A percentile compares a stretch with the other conserved stretches of the same genome.
Conservation (phyloP, 1,284 basidiomycete genomes). For the Pseudozyma hubeiensis region DNA sequence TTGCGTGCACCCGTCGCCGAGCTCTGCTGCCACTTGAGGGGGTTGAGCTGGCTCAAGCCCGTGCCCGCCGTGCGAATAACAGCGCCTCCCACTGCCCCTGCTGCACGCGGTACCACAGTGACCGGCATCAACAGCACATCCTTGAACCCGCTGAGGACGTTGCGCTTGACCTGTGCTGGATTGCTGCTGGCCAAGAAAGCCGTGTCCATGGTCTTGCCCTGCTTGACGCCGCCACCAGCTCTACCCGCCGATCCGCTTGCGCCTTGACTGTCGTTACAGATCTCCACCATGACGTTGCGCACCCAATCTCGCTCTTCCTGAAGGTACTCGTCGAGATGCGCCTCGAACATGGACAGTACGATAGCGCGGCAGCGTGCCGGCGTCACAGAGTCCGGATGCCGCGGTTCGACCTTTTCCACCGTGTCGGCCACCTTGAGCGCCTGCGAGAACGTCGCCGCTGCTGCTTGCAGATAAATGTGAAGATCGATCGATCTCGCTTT, state of each 20-base stretch:
- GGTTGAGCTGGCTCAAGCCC: constrained; percentile 52
- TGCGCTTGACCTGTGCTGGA: constrained; percentile 90
- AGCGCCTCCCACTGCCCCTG: constrained; percentile 72
- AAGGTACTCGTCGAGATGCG: constrained; percentile 95
- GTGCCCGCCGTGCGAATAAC: constrained; percentile 56
- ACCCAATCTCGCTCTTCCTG: constrained; percentile 89
- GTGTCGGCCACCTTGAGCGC: constrained; percentile 84
- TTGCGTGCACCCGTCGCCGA: constrained; percentile 17
- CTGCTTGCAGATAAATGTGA: constrained; percentile 82
- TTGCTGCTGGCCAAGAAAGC: constrained; percentile 84
- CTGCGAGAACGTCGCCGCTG: constrained; percentile 88
- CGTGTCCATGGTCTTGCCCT: constrained; percentile 66
- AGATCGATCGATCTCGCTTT: constrained; percentile 81
- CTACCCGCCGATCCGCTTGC: constrained; percentile 72
- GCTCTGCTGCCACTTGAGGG: constrained; percentile 54
- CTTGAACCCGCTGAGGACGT: constrained; percentile 89
- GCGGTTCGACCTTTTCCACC: constrained; percentile 60
- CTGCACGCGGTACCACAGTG: constrained; percentile 91
- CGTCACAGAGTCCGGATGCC: constrained; percentile 48
- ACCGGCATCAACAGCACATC: constrained; percentile 90
- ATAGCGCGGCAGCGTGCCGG: constrained; percentile 79
- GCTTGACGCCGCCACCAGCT: constrained; percentile 59
- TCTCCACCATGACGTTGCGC: constrained; percentile 78
- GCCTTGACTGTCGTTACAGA: constrained; percentile 80
- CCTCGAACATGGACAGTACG: constrained; percentile 87